These are phyloP conservation scores for Tephrocybe sp. DNA, from an alignment of 768 basidiomycete species.

Conservation along the genomic window DNA sequence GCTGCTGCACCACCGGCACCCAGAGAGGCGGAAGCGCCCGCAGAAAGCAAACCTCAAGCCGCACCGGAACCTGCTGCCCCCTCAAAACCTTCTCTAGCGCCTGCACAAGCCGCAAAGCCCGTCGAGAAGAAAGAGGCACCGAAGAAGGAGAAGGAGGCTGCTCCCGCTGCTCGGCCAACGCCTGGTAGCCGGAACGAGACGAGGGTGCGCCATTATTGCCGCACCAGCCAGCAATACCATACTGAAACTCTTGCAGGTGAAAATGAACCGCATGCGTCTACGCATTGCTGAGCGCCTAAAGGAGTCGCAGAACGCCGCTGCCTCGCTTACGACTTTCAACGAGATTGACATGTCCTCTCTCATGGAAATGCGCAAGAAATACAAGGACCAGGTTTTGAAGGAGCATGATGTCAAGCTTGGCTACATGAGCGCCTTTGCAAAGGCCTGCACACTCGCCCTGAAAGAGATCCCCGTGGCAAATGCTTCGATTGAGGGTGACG, in stretches of 20 bases:
- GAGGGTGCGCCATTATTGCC: conserved; percentile 46
- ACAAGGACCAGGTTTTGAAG: conserved; percentile 91
- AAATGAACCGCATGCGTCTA: conserved; percentile 98
- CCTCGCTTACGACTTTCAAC: conserved; percentile 97
- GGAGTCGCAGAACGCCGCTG: conserved; percentile 95
- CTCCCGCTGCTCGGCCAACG: conserved; percentile 27
- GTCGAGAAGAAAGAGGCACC: conserved; percentile 27
- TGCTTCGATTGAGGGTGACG: conserved; percentile 90
- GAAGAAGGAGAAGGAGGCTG: conserved; percentile 32
- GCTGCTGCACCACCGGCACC: conserved; percentile 30
- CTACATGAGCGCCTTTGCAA: conserved; percentile 97
- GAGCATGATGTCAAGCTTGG: conserved; percentile 95
- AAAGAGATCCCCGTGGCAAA: conserved; percentile 93
- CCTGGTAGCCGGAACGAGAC: conserved; percentile 75
- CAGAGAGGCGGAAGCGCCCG: conserved; percentile 27
- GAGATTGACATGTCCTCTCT: conserved; percentile 99
- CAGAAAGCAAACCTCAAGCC: conserved; percentile 35
- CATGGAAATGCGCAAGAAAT: conserved; percentile 88
- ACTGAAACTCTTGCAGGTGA: conserved; percentile 55
- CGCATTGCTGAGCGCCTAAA: conserved; percentile 98
- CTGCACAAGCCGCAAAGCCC: conserved; percentile 30
- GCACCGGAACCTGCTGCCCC: conserved; percentile 41
- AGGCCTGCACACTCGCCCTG: conserved; percentile 79
- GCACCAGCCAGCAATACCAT: not conserved
- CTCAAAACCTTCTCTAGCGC: conserved; percentile 42